phyloP scores from a whole-genome alignment of 164 flowering plant species.

The Chimonanthus praecox region DNA sequence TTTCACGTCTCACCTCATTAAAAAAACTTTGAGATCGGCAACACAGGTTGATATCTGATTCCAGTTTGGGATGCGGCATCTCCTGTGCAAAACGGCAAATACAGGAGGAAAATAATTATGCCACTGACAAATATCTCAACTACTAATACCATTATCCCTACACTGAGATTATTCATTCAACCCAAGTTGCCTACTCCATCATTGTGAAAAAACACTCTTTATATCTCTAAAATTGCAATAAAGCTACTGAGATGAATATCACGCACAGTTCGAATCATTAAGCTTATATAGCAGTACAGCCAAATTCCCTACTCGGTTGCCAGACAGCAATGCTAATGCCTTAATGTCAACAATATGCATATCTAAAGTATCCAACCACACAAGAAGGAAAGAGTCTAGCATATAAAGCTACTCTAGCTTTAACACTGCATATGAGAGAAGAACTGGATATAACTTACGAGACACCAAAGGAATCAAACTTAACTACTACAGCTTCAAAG shows the following conservation, averaged over 20 bases:
- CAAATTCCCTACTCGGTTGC: conserved; percentile 3
- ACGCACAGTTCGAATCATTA: conserved; percentile 15
- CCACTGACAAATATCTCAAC: conserved; percentile 48
- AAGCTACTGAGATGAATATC: conserved; percentile 11
- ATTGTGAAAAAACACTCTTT: conserved; percentile 2
- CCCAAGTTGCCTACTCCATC: conserved; percentile 23
- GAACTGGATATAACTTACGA: conserved; percentile 24
- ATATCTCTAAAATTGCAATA: conserved; percentile 12
- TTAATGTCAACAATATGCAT: conserved; percentile 9
- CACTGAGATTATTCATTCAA: conserved; percentile 35
- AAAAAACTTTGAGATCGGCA: conserved; percentile 24
- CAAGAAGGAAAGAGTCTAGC: conserved; percentile 9
- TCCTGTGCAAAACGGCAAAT: conserved; percentile 82
- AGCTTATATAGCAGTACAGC: conserved; percentile 1
- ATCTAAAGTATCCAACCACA: conserved; percentile 17
- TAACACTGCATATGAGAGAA: conserved; percentile 32
- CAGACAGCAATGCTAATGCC: conserved; percentile 12
- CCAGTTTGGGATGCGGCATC: conserved; percentile 34
- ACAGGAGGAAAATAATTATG: conserved; percentile 75
- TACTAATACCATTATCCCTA: conserved; percentile 51
- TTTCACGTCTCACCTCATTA: conserved; percentile 22
- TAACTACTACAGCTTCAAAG: conserved; percentile 39
- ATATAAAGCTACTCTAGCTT: conserved; percentile 28
- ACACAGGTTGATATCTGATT: conserved; percentile 30
- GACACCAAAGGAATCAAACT: conserved; percentile 35